Base-by-base conservation (phyloP, 805 yeast genomes). In the Saturnispora zaruensis region DNA sequence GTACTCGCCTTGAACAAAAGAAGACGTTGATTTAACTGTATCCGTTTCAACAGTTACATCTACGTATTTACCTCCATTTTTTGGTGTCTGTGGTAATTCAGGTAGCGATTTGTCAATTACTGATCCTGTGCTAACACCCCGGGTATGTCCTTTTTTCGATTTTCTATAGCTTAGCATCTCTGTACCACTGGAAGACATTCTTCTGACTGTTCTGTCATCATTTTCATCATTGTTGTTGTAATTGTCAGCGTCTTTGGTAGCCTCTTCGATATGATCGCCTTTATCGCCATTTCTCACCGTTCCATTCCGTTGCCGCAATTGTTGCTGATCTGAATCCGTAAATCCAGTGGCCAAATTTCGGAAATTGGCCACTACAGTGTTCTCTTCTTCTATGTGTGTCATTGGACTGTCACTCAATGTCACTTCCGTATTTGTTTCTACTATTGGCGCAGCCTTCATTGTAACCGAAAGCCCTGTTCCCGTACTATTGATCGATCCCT, bases 51-150 rank as follows among this genome's bases (percentile, higher is more conserved):
- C 23, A 18, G 40, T 18, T 16, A 36, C 40, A 18, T 36, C 40
- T 13, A 36, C 21, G 13, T 36, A 36, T 36, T 36, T 36, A 7
- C 40, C 71, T 0, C 82, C 81, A 53, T 70, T 65, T 0, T 79
- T 80, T 0, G 81, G 81, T 1, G 70, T 59, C 3, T 78, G 66
- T 3, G 60, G 53, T 36, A 57, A 37, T 14, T 50, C 53, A 37
- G 62, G 49, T 6, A 64, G 59, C 14, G 61, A 50, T 8, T 65
- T 58, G 14, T 53, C 49, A n/a, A 51, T 26, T 5, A 23, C 23
- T 25, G 46, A 44, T 23, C 45, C 32, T n/a, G 53, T 25, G 32
- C 33, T 41, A 8, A 37, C 13, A 7, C 51, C 28, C 9, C 45
- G 41, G 28, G 18, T 41, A 8, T 41, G 28, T 21, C 48, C 45